phyloP scores from a whole-genome alignment of 208 protist genomes.

The Leishmania arabica region DNA sequence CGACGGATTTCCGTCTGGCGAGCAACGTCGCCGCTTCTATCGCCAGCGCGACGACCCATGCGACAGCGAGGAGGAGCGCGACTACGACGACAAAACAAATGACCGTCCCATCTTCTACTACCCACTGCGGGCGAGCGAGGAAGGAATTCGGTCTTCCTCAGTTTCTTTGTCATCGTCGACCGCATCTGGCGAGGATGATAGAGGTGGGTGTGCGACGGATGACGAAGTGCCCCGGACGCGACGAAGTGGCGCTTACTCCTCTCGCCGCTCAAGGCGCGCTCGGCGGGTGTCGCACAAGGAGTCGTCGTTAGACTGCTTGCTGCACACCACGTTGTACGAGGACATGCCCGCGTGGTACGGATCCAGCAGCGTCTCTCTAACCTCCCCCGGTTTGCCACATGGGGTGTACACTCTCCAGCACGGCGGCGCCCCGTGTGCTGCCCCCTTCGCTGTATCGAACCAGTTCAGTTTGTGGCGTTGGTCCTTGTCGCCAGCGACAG shows the following conservation, averaged over 20 bases:
- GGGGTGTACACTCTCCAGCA: conserved; percentile 24
- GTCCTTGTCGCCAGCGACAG: neutral
- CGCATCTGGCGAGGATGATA: conserved; percentile 8
- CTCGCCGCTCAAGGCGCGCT: conserved; percentile 10
- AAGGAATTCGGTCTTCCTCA: conserved; percentile 24
- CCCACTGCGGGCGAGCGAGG: conserved; percentile 55
- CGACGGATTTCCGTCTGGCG: conserved; percentile 78
- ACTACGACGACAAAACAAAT: conserved; percentile 69
- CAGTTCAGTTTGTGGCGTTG: conserved; percentile 25
- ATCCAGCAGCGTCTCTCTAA: conserved; percentile 35
- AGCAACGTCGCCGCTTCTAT: conserved; percentile 79
- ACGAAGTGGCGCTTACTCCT: neutral
- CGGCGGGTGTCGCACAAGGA: neutral
- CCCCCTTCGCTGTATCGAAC: conserved; percentile 21
- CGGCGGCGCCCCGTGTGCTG: conserved; percentile 31
- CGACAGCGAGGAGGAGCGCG: conserved; percentile 82
- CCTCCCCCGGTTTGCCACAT: neutral
- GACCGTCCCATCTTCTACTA: conserved; percentile 75
- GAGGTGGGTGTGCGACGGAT: neutral
- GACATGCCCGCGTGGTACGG: conserved; percentile 41
- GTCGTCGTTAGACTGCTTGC: conserved; percentile 30
- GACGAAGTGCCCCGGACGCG: neutral
- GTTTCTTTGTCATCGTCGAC: neutral
- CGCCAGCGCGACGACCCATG: conserved; percentile 84
- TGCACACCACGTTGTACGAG: conserved; percentile 47